Percentiles rank a stretch among this genome's conserved stretches.
These are phyloP conservation scores for Camellia lanceoleosa DNA, from an alignment of 148 eudicot species.

Conservation along the genomic window DNA sequence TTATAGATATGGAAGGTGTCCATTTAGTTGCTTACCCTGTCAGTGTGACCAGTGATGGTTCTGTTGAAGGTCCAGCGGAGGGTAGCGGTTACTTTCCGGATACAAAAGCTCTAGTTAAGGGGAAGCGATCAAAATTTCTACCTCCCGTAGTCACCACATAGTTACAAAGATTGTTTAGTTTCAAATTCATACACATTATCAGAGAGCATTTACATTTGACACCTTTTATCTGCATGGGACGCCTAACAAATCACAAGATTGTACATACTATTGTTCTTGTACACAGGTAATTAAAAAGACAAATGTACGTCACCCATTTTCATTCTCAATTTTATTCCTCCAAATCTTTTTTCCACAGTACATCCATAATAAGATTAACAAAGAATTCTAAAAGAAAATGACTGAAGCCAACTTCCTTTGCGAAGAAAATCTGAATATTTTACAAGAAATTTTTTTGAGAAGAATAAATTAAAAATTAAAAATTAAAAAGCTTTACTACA, in stretches of 20 bases:
- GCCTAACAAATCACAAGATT: not conserved
- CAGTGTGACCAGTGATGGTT: slow-evolving; percentile 48
- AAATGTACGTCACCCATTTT: not conserved
- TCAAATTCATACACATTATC: not conserved
- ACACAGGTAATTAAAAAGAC: not conserved
- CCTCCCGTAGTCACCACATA: slow-evolving; percentile 83
- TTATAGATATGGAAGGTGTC: slow-evolving; percentile 77
- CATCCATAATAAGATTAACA: not conserved
- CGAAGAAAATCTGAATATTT: not conserved
- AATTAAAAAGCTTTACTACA: not conserved
- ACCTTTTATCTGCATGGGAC: not conserved
- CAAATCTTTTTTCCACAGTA: not conserved
- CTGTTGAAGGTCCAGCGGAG: slow-evolving; percentile 44
- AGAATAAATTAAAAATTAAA: too few relatives aligned
- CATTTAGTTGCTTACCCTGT: slow-evolving; percentile 81
- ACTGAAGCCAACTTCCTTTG: not conserved
- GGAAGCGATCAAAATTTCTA: slow-evolving; percentile 70
- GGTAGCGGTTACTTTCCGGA: slow-evolving; percentile 58
- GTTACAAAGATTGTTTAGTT: not conserved
- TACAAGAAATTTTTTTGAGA: not conserved
- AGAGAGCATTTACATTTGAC: not conserved
- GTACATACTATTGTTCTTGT: not conserved
- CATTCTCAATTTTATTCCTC: not conserved
- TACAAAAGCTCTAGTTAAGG: slow-evolving; percentile 61
- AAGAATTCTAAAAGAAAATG: not conserved